phyloP scores from a whole-genome alignment of 1,284 basidiomycete species.

The Microbotryum scabiosae region DNA sequence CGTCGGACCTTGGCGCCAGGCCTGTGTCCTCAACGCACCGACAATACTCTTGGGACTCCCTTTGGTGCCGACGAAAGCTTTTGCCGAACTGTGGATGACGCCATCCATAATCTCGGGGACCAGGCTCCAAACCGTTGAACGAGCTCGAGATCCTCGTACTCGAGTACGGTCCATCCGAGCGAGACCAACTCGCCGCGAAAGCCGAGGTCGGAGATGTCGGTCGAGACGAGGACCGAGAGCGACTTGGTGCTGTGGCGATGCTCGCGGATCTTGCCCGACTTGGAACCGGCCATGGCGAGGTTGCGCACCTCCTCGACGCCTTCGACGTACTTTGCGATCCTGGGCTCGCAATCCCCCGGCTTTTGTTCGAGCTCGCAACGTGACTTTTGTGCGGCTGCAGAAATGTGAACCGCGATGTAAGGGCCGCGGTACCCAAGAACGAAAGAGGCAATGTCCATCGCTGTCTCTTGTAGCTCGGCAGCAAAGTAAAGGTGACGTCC shows the following conservation, averaged over 20 bases:
- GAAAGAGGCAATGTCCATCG: conserved; percentile 20
- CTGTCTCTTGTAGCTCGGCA: conserved; percentile 22
- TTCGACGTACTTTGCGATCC: conserved; percentile 16
- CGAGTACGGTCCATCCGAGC: conserved; percentile 26
- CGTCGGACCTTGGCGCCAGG: conserved; percentile 21
- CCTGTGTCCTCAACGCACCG: conserved; percentile 16
- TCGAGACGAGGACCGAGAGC: conserved; percentile 26
- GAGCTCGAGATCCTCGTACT: conserved; percentile 27
- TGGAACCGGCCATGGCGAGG: conserved; percentile 10
- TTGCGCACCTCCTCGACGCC: conserved; percentile 22
- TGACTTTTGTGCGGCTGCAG: conserved; percentile 7
- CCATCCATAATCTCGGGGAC: conserved; percentile 18
- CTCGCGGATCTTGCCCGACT: conserved; percentile 16
- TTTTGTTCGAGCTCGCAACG: conserved; percentile 16
- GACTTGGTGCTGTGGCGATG: conserved; percentile 22
- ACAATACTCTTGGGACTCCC: conserved; percentile 22
- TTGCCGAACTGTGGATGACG: conserved; percentile 19
- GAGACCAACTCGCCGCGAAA: conserved; percentile 27
- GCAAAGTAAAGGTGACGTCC: conserved; percentile 25
- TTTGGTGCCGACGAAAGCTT: conserved; percentile 24
- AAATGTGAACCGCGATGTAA: conserved; percentile 28
- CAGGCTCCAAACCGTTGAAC: conserved; percentile 22
- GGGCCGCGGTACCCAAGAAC: conserved; percentile 19
- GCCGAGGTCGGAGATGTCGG: conserved; percentile 26
- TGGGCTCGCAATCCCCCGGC: conserved; percentile 9